phyloP scores from a whole-genome alignment of 176 grass and related monocot genomes.

The Triticum timopheevii region DNA sequence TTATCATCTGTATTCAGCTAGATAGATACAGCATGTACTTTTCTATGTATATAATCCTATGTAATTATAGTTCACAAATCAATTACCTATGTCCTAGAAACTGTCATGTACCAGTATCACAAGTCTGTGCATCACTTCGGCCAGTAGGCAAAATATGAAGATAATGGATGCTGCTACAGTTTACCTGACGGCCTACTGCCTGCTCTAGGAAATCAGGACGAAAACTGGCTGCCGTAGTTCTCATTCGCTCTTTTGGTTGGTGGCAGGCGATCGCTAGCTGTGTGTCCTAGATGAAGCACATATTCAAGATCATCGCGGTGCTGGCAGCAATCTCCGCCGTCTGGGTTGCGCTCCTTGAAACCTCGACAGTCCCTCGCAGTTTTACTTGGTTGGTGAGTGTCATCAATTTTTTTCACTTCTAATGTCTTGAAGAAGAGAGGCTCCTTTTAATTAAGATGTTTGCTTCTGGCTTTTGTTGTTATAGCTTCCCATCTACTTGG shows the following conservation, averaged over 20 bases:
- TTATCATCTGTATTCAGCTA: too few relatives aligned
- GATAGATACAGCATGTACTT: too few relatives aligned
- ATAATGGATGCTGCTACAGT: too few relatives aligned
- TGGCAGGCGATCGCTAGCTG: not conserved
- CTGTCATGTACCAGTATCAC: too few relatives aligned
- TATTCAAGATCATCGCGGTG: constrained; percentile 52
- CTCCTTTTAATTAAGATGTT: not conserved
- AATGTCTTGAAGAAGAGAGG: not conserved
- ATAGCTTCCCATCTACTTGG: constrained; percentile 86
- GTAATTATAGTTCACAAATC: too few relatives aligned
- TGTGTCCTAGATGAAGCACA: constrained; percentile 41
- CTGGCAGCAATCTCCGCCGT: constrained; percentile 54
- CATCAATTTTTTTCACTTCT: not conserved
- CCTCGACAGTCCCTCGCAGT: constrained; percentile 61
- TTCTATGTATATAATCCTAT: too few relatives aligned
- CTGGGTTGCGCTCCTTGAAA: constrained; percentile 62
- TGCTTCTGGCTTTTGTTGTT: not conserved
- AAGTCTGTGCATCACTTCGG: too few relatives aligned
- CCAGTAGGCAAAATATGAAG: too few relatives aligned
- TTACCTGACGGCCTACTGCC: too few relatives aligned
- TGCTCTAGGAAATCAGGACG: not conserved
- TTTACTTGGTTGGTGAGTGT: constrained; percentile 85
- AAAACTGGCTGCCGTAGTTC: not conserved
- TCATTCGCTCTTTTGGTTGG: not conserved
- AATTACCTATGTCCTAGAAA: too few relatives aligned